Evolutionary conservation across 116 monocot genomes (phyloP), one percentile per base, ranked within the genome.

Genomic region (Zostera marina): DNA sequence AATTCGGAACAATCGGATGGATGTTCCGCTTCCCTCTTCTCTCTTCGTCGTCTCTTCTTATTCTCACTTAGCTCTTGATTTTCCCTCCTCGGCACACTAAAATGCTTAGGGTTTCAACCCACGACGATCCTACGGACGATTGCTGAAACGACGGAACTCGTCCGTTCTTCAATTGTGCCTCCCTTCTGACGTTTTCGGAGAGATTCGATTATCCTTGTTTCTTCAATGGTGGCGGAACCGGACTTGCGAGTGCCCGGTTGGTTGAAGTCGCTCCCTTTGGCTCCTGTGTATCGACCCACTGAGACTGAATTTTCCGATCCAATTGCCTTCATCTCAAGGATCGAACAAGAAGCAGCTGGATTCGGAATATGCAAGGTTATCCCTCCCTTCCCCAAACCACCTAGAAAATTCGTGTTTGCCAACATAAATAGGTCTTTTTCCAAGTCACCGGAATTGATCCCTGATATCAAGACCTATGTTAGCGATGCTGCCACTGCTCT

Each of bases 301-400:
- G 85, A 89, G 65, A 82, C 96, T 49, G 96, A 96, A 66, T 98
- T 98, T 62, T 64, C 83, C 60, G 96, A 98, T 65, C 96, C 89
- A 40, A 85, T 98, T 65, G 82, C 96, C 42, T 86, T 85, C 78
- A 89, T 98, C 74, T 85, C 96, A 39, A 66, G 74, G 45, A 74
- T 98, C 74, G 96, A 98, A 72, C 63, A 66, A 44, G 83, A 85
- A 54, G 89, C 96, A 14, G 49, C 85, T 22, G 65, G 64, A 32
- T 98, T 80, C 63, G 96, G 96, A 63, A 98, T 98, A 72, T 98
- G 96, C 81, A 98, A 98, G 74, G 78, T 98, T 62, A 69, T 98
- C 52, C 96, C 96, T 6, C 96, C 90, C 17, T 46, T 82, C 47
- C 76, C 89, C 2, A 79, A 73, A 44, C 90, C 90, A 39, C 83